These are phyloP conservation scores for Phytomonas sp. DNA, from an alignment of 208 protist genomes.

Conservation along the genomic window DNA sequence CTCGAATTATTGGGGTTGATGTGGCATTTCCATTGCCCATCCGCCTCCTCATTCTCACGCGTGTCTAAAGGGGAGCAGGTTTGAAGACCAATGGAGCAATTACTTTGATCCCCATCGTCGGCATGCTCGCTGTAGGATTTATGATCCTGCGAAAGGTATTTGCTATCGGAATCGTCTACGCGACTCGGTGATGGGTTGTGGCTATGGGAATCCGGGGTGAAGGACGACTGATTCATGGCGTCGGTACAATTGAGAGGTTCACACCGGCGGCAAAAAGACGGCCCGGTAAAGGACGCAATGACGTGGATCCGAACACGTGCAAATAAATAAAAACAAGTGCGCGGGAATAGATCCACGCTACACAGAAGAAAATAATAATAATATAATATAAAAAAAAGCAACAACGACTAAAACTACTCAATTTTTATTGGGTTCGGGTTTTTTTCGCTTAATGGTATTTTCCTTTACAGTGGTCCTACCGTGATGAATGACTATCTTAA, in stretches of 20 bases:
- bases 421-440: constrained; percentile 3
- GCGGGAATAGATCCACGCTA: background rate
- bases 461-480: background rate
- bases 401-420: constrained; percentile 2
- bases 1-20: background rate
- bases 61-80: background rate
- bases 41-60: background rate
- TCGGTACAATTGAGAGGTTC: no score
- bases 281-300: no score
- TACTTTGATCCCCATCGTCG: no score
- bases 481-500: no score
- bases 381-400: constrained; percentile 12
- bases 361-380: constrained; percentile 3
- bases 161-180: no score
- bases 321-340: constrained; percentile 17
- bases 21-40: constrained; percentile 1
- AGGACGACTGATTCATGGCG: no score
- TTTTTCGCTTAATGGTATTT: background rate
- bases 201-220: no score
- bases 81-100: background rate
- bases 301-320: background rate
- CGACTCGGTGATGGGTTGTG: no score
- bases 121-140: no score
- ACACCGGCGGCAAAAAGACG: no score
- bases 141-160: no score